Base-by-base conservation (phyloP, 371 early-diverging fungal genomes). In the Fennellomyces sp. region DNA sequence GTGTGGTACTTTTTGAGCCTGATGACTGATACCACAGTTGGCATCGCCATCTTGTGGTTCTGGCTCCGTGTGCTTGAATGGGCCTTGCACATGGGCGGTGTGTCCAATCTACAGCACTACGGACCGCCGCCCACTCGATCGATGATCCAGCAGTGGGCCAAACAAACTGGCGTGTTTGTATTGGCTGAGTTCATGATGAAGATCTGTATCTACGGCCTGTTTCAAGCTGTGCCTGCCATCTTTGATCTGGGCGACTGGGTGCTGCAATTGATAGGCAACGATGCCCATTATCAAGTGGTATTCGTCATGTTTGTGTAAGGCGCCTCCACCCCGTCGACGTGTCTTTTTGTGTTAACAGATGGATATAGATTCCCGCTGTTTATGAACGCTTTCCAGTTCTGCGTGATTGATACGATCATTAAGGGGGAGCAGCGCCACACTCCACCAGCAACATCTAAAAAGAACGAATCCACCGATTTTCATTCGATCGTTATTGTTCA, bases 381-480 rank as follows among this genome's bases (percentile, higher is more conserved):
- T 29, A 82, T 88, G 85, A 88, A 88, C 35, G 81, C 81, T 33
- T 68, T 84, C 15, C 88, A 88, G 59, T 86, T 85, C 67, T 88
- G 88, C 81, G 72, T 86, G 23, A 78, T 84, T n/a, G 88, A 88
- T 68, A 78, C 81, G 15, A 79, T 87, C 57, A 76, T 87, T 8
- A 87, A 85, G 63, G 66, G 38, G 25, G 19, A 45, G 3, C 55
- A 54, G 12, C 13, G 17, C 29, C 17, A 50, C 17, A 7, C 26
- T 50, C 8, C 11, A 7, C 29, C 12, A 28, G 19, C 28, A 29
- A 28, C 51, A 11, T 48, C 48, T 2, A 50, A 50, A 50, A 50
- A 50, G 51, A 30, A 50, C 5, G 31, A 31, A 28, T 31, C 51
- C 6, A 30, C 51, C 2, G 29, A 26, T 30, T 28, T 30, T 30